Conservation (phyloP, 1,284 basidiomycete genomes). For the Cryptococcus amylolentus region DNA sequence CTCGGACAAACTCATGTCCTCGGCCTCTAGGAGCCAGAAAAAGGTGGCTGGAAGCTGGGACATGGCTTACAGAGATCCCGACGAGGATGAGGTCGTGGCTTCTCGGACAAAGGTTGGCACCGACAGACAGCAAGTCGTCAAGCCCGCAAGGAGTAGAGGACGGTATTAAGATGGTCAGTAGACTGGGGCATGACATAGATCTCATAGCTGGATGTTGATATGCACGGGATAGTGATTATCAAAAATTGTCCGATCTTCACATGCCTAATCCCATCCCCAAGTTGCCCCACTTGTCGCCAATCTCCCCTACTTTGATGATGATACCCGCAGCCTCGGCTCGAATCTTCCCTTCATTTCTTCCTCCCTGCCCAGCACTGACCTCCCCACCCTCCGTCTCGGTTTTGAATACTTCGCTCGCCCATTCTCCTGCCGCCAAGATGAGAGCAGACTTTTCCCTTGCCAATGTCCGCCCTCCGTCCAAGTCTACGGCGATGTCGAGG, state of each 20-base stretch:
- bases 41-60: background rate
- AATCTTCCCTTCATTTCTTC: constrained; percentile 52
- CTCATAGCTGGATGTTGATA: background rate
- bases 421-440: constrained; percentile 71
- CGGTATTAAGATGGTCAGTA: background rate
- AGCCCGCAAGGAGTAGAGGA: background rate
- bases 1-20: background rate
- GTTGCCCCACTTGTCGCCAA: constrained; percentile 69
- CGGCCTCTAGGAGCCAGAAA: background rate
- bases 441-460: constrained; percentile 69
- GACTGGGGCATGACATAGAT: background rate
- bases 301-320: constrained; percentile 70
- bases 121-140: background rate
- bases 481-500: constrained; percentile 67
- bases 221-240: background rate
- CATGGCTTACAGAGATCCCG: background rate
- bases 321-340: constrained; percentile 72
- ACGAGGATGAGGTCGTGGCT: background rate
- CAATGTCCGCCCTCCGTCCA: constrained; percentile 71
- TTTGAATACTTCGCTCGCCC: constrained; percentile 69
- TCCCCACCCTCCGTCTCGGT: constrained; percentile 63
- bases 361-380: constrained; percentile 62
- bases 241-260: background rate
- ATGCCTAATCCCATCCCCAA: constrained; percentile 8
- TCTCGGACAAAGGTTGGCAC: background rate